phyloP scores from a whole-genome alignment of 805 yeast genomes.

The Starmera dryadoides region DNA sequence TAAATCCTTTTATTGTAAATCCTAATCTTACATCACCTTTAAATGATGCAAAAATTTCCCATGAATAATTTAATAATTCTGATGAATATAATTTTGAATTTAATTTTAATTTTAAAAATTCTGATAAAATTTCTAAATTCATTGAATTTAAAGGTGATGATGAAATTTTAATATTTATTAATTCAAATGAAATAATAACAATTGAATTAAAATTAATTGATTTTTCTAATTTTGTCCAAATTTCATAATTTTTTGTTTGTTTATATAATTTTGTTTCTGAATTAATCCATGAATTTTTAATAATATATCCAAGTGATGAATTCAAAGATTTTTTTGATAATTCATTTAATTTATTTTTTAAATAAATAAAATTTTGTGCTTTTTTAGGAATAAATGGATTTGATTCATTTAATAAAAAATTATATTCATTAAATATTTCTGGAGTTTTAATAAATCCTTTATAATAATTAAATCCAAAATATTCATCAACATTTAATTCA shows the following conservation, averaged over 20 bases:
- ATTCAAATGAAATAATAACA: conserved; percentile 37
- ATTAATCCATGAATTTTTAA: conserved; percentile 20
- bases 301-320: conserved; percentile 25
- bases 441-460: conserved; percentile 9
- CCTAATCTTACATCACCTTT: conserved; percentile 48
- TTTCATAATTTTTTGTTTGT: conserved; percentile 30
- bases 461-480: conserved; percentile 38
- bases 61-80: conserved; percentile 46
- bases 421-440: background rate
- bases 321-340: conserved; percentile 19
- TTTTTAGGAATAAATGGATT: conserved; percentile 30
- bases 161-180: conserved; percentile 24
- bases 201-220: conserved; percentile 22
- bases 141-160: conserved; percentile 34
- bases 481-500: conserved; percentile 23
- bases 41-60: conserved; percentile 47
- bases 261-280: conserved; percentile 30
- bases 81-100: conserved; percentile 41
- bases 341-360: conserved; percentile 19
- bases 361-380: conserved; percentile 19
- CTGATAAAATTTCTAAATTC: conserved; percentile 46
- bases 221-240: conserved; percentile 43
- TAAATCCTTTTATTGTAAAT: conserved; percentile 49
- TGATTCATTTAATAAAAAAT: conserved; percentile 5
- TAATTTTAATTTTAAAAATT: conserved; percentile 35